Conservation (phyloP, 441 rosid genomes). For the Gossypium trilobum region DNA sequence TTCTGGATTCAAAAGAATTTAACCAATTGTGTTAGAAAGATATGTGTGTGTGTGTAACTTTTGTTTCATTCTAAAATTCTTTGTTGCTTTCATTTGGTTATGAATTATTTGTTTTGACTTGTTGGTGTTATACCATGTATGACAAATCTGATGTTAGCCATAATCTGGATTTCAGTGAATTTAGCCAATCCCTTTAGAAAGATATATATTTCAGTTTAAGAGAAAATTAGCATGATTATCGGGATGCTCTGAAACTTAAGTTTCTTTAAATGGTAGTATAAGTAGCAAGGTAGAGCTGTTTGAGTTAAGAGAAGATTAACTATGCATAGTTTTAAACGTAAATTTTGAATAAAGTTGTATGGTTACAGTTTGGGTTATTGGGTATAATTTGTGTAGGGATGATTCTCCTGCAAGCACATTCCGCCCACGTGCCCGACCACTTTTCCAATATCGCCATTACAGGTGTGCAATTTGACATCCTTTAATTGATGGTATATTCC, state of each 20-base stretch:
- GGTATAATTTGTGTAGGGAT: constrained; percentile 49
- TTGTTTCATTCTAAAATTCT: neutral
- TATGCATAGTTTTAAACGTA: neutral
- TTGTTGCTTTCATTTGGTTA: neutral
- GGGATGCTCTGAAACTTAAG: neutral
- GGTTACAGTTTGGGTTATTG: constrained; percentile 4
- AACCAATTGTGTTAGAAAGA: neutral
- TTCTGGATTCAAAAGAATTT: neutral
- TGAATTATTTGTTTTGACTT: neutral
- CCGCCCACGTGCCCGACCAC: constrained; percentile 84
- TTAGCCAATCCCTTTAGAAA: neutral
- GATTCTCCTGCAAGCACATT: constrained; percentile 80
- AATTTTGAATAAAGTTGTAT: neutral
- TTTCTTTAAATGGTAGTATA: neutral
- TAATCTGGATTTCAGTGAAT: neutral
- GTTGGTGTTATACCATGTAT: neutral
- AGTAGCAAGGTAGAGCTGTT: neutral
- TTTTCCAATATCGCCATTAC: constrained; percentile 94
- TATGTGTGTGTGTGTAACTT: neutral
- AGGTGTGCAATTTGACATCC: constrained; percentile 41
- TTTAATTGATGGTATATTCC: neutral
- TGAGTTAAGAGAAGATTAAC: neutral
- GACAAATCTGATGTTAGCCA: neutral
- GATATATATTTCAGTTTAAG: neutral
- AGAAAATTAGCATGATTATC: neutral